Percentiles rank a stretch among this genome's conserved stretches.
Evolutionary conservation across 73 alveolate species (phyloP).

Genomic region (Chromera velia): DNA sequence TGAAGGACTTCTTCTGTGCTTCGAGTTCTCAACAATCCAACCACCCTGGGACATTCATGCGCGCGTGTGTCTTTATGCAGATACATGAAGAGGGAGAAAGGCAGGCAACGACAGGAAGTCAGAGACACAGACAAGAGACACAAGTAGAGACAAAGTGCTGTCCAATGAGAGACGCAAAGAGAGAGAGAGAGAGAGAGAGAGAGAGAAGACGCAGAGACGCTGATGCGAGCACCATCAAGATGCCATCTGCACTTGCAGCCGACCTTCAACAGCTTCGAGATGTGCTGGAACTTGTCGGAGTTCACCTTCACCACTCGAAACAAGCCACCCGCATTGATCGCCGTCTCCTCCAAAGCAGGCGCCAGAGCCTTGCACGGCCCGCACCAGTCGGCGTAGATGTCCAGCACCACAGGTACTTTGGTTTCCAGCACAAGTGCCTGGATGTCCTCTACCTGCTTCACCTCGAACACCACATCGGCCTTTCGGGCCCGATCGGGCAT

Average conservation of each 20-base stretch:
- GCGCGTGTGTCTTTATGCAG: neutral
- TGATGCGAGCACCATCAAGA: too few relatives aligned
- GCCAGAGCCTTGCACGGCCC: neutral
- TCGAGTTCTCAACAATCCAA: neutral
- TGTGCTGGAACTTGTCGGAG: too few relatives aligned
- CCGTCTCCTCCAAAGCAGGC: neutral
- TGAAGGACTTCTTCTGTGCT: neutral
- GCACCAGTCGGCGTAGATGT: neutral
- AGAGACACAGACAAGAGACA: too few relatives aligned
- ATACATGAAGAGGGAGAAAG: neutral
- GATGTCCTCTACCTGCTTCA: neutral
- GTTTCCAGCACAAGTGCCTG: neutral
- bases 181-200: too few relatives aligned
- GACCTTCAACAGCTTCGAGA: too few relatives aligned
- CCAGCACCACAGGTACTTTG: neutral
- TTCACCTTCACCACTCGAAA: too few relatives aligned
- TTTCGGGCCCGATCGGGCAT: neutral
- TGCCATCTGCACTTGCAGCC: too few relatives aligned
- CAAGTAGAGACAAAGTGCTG: too few relatives aligned
- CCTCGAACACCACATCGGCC: neutral
- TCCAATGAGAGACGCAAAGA: too few relatives aligned
- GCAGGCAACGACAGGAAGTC: neutral
- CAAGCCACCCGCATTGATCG: neutral
- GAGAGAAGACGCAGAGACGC: too few relatives aligned
- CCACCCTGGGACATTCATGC: neutral